Evolutionary conservation across 192 early-diverging fungal species (phyloP).

Genomic region (Coemansia sp.): DNA sequence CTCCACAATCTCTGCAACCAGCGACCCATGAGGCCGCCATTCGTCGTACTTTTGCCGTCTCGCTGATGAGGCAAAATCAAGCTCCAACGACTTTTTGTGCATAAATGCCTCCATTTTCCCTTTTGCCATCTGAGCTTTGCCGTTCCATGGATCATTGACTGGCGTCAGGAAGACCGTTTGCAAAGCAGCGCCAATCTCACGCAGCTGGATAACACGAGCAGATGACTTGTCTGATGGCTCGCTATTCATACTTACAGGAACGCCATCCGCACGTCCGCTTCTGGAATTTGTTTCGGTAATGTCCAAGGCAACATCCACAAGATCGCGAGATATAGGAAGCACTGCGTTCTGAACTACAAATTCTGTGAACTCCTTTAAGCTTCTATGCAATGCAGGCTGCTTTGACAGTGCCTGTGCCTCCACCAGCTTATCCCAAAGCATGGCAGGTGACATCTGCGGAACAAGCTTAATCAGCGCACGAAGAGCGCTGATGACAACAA

Average conservation of each 20-base stretch:
- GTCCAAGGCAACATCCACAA: constrained; percentile 33
- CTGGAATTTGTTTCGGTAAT: constrained; percentile 10
- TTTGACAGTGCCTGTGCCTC: constrained; percentile 25
- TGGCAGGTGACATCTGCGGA: constrained; percentile 52
- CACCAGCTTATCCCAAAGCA: constrained; percentile 52
- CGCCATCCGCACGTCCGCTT: not conserved
- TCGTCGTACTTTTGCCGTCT: constrained; percentile 39
- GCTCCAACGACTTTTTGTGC: constrained; percentile 58
- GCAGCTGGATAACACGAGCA: constrained; percentile 26
- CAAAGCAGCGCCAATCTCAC: constrained; percentile 41
- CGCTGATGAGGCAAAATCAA: constrained; percentile 45
- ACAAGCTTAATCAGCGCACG: constrained; percentile 75
- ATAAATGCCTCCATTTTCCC: constrained; percentile 37
- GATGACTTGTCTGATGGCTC: not conserved
- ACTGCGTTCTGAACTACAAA: constrained; percentile 25
- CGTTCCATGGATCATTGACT: constrained; percentile 27
- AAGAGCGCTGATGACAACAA: constrained; percentile 89
- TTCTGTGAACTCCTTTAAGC: constrained; percentile 31
- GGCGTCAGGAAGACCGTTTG: constrained; percentile 49
- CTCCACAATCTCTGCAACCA: constrained; percentile 82
- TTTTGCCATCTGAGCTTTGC: constrained; percentile 1
- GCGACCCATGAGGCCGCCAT: constrained; percentile 76
- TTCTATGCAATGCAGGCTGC: constrained; percentile 21
- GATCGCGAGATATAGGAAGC: constrained; percentile 26
- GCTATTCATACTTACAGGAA: not conserved